Evolutionary conservation across 768 basidiomycete species (phyloP).

Genomic region (Hypsizygus marmoreus): DNA sequence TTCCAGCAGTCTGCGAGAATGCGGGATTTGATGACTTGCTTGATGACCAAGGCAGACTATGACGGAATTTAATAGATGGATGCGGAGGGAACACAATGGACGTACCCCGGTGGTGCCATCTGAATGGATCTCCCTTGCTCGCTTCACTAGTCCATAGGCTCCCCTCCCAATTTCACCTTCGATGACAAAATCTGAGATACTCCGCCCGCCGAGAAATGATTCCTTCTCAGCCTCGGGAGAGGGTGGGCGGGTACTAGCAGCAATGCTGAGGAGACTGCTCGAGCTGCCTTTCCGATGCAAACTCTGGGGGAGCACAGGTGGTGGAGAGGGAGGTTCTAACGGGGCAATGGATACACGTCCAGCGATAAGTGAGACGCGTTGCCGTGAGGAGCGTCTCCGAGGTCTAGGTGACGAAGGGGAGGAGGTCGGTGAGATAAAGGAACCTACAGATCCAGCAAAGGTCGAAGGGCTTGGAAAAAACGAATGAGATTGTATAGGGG

Average conservation of each 20-base stretch:
- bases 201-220: conserved; percentile 60
- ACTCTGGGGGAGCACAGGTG: conserved; percentile 59
- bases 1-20: conserved; percentile 99
- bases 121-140: conserved; percentile 73
- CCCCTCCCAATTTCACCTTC: conserved; percentile 90
- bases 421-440: conserved; percentile 32
- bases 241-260: conserved; percentile 62
- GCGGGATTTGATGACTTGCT: conserved; percentile 97
- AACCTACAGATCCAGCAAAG: conserved; percentile 22
- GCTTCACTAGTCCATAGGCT: conserved; percentile 93
- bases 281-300: conserved; percentile 66
- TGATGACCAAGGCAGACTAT: conserved; percentile 90
- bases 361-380: conserved; percentile 81
- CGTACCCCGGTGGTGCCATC: conserved; percentile 87
- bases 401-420: conserved; percentile 65
- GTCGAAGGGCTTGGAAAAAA: conserved; percentile 30
- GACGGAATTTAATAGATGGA: conserved; percentile 17
- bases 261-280: conserved; percentile 62
- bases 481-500: conserved; percentile 35
- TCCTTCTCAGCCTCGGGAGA: conserved; percentile 51
- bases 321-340: conserved; percentile 70
- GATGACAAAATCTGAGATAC: conserved; percentile 84
- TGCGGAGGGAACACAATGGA: conserved; percentile 16
- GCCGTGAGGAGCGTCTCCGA: conserved; percentile 79
- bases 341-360: conserved; percentile 79